Conservation (phyloP, 2,329 filamentous ascomycete species). For the Trichophyton equinum region DNA sequence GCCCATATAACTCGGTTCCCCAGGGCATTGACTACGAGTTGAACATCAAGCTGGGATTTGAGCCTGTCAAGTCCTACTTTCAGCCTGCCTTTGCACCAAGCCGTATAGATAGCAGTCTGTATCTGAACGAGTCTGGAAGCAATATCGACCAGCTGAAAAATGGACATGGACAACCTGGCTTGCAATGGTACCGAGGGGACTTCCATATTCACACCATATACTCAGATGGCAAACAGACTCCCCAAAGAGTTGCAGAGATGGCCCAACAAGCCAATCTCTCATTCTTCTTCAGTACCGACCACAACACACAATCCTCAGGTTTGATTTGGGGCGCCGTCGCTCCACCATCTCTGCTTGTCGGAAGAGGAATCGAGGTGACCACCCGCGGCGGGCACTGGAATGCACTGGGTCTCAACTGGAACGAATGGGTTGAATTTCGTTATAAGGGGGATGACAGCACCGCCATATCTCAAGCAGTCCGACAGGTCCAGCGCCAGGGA, state of each 20-base stretch:
- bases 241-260: constrained; percentile 10
- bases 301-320: constrained; percentile 17
- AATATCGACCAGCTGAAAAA: background rate
- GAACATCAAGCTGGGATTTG: constrained; percentile 13
- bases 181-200: constrained; percentile 15
- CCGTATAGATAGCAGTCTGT: constrained; percentile 7
- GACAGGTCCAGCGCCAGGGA: constrained; percentile 11
- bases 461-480: constrained; percentile 8
- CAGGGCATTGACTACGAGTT: constrained; percentile 16
- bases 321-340: constrained; percentile 14
- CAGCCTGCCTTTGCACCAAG: constrained; percentile 8
- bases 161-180: background rate
- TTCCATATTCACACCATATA: constrained; percentile 19
- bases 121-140: background rate
- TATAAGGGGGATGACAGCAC: constrained; percentile 9
- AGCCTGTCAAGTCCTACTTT: constrained; percentile 7
- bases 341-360: constrained; percentile 13
- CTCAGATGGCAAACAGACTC: constrained; percentile 16
- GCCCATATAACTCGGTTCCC: constrained; percentile 14
- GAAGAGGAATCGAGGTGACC: constrained; percentile 18
- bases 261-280: constrained; percentile 13
- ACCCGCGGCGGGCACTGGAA: constrained; percentile 17
- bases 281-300: constrained; percentile 19
- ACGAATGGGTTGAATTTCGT: constrained; percentile 12
- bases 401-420: constrained; percentile 15